Base-by-base conservation (phyloP, 2,329 filamentous ascomycete species). In the Golovinomyces cichoracearum region DNA sequence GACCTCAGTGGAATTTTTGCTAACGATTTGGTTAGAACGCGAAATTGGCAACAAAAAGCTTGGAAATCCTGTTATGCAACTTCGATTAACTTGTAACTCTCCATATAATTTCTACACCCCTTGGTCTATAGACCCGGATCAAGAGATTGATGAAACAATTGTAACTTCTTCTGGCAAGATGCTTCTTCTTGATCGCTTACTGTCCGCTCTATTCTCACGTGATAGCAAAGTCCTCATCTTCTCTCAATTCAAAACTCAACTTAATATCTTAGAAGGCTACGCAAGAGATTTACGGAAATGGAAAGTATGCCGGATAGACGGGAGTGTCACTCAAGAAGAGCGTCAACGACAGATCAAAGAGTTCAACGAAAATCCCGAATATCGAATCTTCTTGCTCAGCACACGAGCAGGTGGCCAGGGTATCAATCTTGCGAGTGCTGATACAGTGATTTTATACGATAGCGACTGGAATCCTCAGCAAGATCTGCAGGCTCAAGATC, bases 81-180 rank as follows among this genome's bases (percentile, higher is more conserved):
- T 93, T 3, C 80, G 90, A 0, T 72, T 94, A 0, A 84, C 83
- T 10, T 95, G 90, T 63, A 93, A 98, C 62, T 83, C 78, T 0
- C 90, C 90, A 0, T 86, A 94, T 63, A 93, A 94, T 60, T 95
- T 98, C 62, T 95, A 93, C 64, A 92, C 85, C 60, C 88, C 90
- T 0, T 95, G 88, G 73, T 69, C 73, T 0, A 67, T 68, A 5
- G 69, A 73, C 15, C 68, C 71, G 1, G 70, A 72, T 5, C 62
- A 71, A 0, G 66, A 72, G 0, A 66, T 84, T 0, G 85, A 95
- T 57, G 81, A 92, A 58, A 79, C 73, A 1, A 73, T 98, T 5
- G 74, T 98, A 29, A 88, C 80, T 0, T 76, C 83, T 0, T 93
- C 85, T 0, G 90, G 90, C 13, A 98, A 98, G 62, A 94, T 98